Percentiles rank a stretch among this genome's conserved stretches.
phyloP scores from a whole-genome alignment of 192 early-diverging fungal species.

The Backusella westeae region DNA sequence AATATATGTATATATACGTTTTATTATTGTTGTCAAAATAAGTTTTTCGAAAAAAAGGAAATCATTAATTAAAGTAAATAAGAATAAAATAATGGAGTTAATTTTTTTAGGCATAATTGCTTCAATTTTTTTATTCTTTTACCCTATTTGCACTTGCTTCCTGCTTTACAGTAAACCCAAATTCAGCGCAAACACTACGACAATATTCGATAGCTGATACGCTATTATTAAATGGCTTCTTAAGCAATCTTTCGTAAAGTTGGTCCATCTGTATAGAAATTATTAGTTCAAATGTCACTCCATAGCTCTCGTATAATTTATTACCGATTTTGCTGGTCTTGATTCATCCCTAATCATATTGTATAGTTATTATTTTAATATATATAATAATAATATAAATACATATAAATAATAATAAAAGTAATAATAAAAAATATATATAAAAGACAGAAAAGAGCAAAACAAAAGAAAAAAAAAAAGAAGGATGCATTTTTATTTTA shows the following conservation, averaged over 20 bases:
- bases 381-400: constrained; percentile 11
- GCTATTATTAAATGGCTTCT: constrained; percentile 46
- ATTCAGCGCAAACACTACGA: constrained; percentile 47
- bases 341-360: neutral
- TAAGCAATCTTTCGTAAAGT: constrained; percentile 46
- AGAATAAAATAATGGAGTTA: neutral
- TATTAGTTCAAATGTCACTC: neutral
- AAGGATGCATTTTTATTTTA: neutral
- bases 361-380: constrained; percentile 2
- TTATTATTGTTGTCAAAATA: constrained; percentile 8
- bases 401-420: constrained; percentile 1
- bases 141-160: constrained; percentile 61
- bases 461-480: neutral
- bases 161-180: constrained; percentile 60
- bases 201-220: constrained; percentile 47
- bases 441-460: neutral
- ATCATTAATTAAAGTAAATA: neutral
- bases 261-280: constrained; percentile 41
- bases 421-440: neutral
- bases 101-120: neutral
- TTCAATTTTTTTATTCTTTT: constrained; percentile 16
- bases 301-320: neutral
- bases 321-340: neutral
- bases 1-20: neutral
- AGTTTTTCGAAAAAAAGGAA: neutral